phyloP scores from a whole-genome alignment of 2,329 filamentous ascomycete genomes.

The Diplodia mutila region DNA sequence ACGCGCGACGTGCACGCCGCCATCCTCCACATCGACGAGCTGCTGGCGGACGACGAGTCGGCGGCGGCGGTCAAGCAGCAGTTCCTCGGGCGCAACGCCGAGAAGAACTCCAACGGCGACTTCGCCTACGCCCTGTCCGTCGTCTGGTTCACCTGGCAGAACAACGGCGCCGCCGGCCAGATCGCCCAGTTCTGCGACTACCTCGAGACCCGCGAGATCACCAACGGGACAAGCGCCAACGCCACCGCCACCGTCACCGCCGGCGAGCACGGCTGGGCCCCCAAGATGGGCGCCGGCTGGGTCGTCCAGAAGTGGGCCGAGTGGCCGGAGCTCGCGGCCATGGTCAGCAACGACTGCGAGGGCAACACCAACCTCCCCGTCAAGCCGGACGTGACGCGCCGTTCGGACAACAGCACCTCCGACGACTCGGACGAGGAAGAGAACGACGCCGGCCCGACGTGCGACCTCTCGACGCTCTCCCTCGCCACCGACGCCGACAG shows the following conservation, averaged over 20 bases:
- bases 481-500: neutral
- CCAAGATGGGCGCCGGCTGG: conserved; percentile 45
- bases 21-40: conserved; percentile 53
- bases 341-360: neutral
- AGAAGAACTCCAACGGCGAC: conserved; percentile 54
- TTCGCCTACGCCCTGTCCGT: conserved; percentile 47
- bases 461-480: conserved; percentile 30
- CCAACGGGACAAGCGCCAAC: conserved; percentile 30
- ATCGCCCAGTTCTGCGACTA: conserved; percentile 52
- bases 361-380: neutral
- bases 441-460: conserved; percentile 16
- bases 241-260: conserved; percentile 31
- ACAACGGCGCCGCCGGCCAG: conserved; percentile 47
- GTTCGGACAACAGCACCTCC: neutral
- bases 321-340: conserved; percentile 32
- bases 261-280: conserved; percentile 47
- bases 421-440: neutral
- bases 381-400: no score
- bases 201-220: conserved; percentile 49
- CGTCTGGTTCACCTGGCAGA: conserved; percentile 49
- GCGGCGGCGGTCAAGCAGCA: conserved; percentile 48
- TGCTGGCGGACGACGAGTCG: conserved; percentile 38
- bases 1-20: conserved; percentile 54
- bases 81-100: conserved; percentile 51
- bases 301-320: conserved; percentile 48